A percentile compares a stretch with the other conserved stretches of the same genome.
Conservation (phyloP, 768 basidiomycete genomes). For the Coprinellus micaceus region DNA sequence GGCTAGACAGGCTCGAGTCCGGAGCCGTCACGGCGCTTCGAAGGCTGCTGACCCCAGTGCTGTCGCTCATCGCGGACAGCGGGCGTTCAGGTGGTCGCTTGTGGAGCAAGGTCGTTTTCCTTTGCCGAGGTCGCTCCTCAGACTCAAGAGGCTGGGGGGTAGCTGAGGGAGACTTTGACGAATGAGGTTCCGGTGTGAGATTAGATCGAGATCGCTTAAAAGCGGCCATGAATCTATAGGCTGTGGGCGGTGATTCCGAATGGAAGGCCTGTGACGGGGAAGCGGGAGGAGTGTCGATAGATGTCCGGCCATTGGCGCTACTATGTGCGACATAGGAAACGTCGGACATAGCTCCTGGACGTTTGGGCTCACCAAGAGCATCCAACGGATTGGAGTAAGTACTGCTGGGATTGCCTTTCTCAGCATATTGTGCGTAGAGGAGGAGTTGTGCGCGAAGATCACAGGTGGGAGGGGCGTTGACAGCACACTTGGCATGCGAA, state of each 20-base stretch:
- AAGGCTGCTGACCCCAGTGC: conserved; percentile 56
- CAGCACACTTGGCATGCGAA: conserved; percentile 73
- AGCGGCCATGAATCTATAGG: conserved; percentile 60
- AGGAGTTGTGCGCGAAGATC: conserved; percentile 80
- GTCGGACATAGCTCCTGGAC: conserved; percentile 53
- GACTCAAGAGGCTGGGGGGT: conserved; percentile 10
- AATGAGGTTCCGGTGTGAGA: conserved; percentile 40
- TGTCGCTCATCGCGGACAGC: conserved; percentile 56
- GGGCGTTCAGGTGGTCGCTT: conserved; percentile 44
- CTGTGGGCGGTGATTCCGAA: conserved; percentile 46
- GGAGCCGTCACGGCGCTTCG: conserved; percentile 52
- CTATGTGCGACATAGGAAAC: conserved; percentile 49
- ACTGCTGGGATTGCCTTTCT: conserved; percentile 54
- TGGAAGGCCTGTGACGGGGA: conserved; percentile 25
- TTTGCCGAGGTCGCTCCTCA: conserved; percentile 23
- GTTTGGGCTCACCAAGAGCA: conserved; percentile 33
- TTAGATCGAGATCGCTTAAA: conserved; percentile 67
- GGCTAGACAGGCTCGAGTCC: conserved; percentile 37
- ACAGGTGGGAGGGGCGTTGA: conserved; percentile 73
- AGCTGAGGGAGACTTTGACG: conserved; percentile 16
- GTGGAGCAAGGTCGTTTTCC: conserved; percentile 16
- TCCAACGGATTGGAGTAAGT: conserved; percentile 54
- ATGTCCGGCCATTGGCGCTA: conserved; percentile 31
- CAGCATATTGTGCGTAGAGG: conserved; percentile 73
- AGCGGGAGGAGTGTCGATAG: conserved; percentile 37